Conservation (phyloP, 129 eudicot species). For the Smallanthus sonchifolius region DNA sequence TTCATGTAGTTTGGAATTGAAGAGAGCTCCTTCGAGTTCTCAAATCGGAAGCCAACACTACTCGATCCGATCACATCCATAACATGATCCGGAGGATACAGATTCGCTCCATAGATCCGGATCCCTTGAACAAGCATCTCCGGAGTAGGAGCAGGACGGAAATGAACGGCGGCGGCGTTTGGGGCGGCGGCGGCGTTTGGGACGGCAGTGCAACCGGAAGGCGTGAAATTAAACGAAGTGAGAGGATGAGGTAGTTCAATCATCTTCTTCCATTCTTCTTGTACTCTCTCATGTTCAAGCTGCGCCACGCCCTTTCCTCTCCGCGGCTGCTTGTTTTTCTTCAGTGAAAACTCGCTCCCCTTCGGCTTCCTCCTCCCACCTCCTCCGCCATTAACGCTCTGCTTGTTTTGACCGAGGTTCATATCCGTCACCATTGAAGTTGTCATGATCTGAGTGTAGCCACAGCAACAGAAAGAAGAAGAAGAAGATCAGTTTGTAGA, state of each 20-base stretch:
- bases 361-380: slow-evolving; percentile 40
- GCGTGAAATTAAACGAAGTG: neutral
- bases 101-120: slow-evolving; percentile 18
- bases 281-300: slow-evolving; percentile 39
- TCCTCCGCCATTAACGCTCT: slow-evolving; percentile 17
- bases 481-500: slow-evolving; percentile 17
- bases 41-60: slow-evolving; percentile 10
- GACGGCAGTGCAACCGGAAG: neutral
- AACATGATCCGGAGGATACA: slow-evolving; percentile 12
- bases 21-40: slow-evolving; percentile 51
- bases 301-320: slow-evolving; percentile 74
- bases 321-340: slow-evolving; percentile 39
- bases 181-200: slow-evolving; percentile 4
- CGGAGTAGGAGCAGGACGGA: neutral
- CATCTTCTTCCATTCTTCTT: slow-evolving; percentile 32
- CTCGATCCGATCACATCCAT: slow-evolving; percentile 31
- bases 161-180: slow-evolving; percentile 15
- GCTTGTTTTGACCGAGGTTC: slow-evolving; percentile 26
- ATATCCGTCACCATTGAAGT: slow-evolving; percentile 35
- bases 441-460: slow-evolving; percentile 7
- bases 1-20: slow-evolving; percentile 38
- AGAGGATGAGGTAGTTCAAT: slow-evolving; percentile 9
- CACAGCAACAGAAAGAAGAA: neutral
- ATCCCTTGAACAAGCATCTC: slow-evolving; percentile 23
- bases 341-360: slow-evolving; percentile 18